These are phyloP conservation scores for Chionographis japonica DNA, from an alignment of 106 monocot genomes.

Conservation along the genomic window DNA sequence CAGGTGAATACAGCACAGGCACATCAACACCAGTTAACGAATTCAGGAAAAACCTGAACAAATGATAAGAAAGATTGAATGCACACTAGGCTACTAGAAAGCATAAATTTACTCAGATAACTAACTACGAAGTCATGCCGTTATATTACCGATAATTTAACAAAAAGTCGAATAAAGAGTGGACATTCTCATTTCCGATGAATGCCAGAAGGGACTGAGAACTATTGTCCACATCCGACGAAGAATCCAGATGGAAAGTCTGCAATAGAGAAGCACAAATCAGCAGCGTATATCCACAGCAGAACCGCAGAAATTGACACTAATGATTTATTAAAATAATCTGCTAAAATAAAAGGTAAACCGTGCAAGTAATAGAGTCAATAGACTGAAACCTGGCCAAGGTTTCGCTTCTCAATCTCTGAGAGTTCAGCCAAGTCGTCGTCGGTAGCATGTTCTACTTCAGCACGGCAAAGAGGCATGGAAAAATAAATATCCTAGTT, in stretches of 20 bases:
- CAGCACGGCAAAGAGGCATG: constrained; percentile 81
- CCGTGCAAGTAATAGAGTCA: background rate
- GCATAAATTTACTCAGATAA: too few species aligned
- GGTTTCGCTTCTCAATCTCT: constrained; percentile 70
- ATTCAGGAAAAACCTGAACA: constrained; percentile 48
- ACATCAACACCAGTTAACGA: constrained; percentile 57
- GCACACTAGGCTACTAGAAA: background rate
- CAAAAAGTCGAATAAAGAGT: constrained; percentile 80
- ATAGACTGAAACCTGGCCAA: constrained; percentile 61
- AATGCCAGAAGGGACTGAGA: constrained; percentile 76
- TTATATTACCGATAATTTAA: constrained; percentile 75
- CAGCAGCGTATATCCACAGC: background rate
- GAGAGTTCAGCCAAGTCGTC: constrained; percentile 83
- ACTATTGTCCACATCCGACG: constrained; percentile 61
- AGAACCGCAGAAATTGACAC: background rate
- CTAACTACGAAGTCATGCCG: background rate
- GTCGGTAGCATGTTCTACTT: constrained; percentile 66
- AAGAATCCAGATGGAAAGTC: constrained; percentile 58
- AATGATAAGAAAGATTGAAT: constrained; percentile 1
- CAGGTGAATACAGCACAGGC: constrained; percentile 66
- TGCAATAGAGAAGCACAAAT: constrained; percentile 19
- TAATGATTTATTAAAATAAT: background rate
- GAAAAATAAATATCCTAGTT: constrained; percentile 66
- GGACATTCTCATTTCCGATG: constrained; percentile 63
- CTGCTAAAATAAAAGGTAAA: background rate